phyloP scores from a whole-genome alignment of 495 filamentous ascomycete species.

The Xylaria palmicola region DNA sequence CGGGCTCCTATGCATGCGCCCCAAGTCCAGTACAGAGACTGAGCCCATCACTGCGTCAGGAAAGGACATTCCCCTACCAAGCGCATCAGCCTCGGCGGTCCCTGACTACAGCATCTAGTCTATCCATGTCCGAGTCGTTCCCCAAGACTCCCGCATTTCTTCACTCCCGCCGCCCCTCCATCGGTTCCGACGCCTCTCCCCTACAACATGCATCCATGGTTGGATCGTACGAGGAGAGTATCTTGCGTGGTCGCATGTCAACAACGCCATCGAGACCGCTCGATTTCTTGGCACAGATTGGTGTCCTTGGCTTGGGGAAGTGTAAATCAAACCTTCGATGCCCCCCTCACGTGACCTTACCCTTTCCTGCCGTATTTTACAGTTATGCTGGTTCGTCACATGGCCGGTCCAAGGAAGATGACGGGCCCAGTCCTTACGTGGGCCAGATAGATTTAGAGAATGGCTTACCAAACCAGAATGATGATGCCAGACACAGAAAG shows the following conservation, averaged over 20 bases:
- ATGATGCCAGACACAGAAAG: constrained; percentile 42
- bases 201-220: constrained; percentile 92
- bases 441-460: constrained; percentile 92
- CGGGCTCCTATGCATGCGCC: constrained; percentile 25
- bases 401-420: constrained; percentile 62
- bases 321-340: constrained; percentile 85
- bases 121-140: constrained; percentile 51
- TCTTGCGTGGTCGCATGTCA: constrained; percentile 93
- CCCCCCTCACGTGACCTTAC: constrained; percentile 86
- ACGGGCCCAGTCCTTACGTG: constrained; percentile 94
- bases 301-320: constrained; percentile 84
- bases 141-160: constrained; percentile 60
- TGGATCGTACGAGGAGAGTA: constrained; percentile 96
- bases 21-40: constrained; percentile 35
- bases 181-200: constrained; percentile 70
- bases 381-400: constrained; percentile 70
- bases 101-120: constrained; percentile 60
- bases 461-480: constrained; percentile 54
- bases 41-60: constrained; percentile 41
- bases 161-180: constrained; percentile 66
- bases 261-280: constrained; percentile 92
- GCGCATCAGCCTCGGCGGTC: constrained; percentile 73
- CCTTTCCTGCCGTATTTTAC: constrained; percentile 97
- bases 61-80: constrained; percentile 61
- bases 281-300: constrained; percentile 93